Evolutionary conservation across 2,329 filamentous ascomycete species (phyloP), one percentile per base, ranked within the genome.

Genomic region (Colletotrichum sp.): DNA sequence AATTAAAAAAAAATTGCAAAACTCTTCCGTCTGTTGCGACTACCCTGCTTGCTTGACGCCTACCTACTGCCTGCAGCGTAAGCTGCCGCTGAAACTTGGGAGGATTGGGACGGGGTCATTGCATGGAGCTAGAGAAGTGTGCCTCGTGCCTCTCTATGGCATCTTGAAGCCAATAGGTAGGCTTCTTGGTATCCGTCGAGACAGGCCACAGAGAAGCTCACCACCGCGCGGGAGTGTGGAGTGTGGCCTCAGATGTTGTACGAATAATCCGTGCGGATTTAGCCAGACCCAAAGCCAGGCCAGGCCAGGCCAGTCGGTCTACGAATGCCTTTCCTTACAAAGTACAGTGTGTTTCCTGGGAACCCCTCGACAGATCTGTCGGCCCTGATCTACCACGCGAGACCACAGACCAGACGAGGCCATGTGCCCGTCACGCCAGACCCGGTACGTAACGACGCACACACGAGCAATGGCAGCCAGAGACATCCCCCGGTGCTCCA

Each of bases 341-440:
- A 58, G 24, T 59, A 59, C 26, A 61, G 26, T n/a, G 12, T 24
- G 52, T 30, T 30, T 16, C 43, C 34, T 69, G 26, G 52, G 66
- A 61, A 30, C 24, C 56, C 67, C 67, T 69, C 36, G 70, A 68
- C 69, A 59, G 43, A 75, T 75, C 58, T 75, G 38, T 73, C 48
- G 69, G 73, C 58, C 63, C 56, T 75, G 69, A 59, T 75, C 63
- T 68, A 73, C 73, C 69, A 75, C 69, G 73, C 58, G 69, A 75
- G 73, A 64, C 63, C 73, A 73, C 58, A 56, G 69, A 75, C 73
- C 63, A 72, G 69, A 68, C 65, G 63, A 73, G 58, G 38, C 73
- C 69, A 75, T 75, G 73, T 75, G 63, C 69, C 69, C 69, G 62
- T 75, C 62, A 72, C 55, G 73, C 64, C 63, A 52, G 26, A 64